Evolutionary conservation across 2,329 filamentous ascomycete species (phyloP).

Genomic region (Plenodomus lindquistii): DNA sequence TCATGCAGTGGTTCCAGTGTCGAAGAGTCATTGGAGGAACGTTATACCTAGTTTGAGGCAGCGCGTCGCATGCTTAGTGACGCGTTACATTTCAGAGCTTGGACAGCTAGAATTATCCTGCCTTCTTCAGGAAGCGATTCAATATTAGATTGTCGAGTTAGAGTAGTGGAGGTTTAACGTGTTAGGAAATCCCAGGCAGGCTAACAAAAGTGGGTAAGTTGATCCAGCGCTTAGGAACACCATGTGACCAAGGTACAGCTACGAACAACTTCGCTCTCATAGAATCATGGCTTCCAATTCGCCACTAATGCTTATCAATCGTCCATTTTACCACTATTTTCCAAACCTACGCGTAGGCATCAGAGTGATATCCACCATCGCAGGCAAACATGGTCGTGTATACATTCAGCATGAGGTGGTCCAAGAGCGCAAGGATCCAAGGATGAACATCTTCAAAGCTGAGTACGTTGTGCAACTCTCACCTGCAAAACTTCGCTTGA

Average conservation of each 20-base stretch:
- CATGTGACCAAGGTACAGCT: not conserved
- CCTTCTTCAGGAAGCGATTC: too few relatives aligned
- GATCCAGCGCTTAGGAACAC: too few relatives aligned
- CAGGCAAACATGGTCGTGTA: constrained; percentile 43
- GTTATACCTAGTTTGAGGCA: too few relatives aligned
- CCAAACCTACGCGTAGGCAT: constrained; percentile 23
- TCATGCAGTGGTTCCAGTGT: too few relatives aligned
- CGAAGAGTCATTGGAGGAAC: too few relatives aligned
- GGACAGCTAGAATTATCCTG: too few relatives aligned
- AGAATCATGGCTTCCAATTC: constrained; percentile 1
- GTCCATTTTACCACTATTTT: constrained; percentile 13
- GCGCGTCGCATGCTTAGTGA: too few relatives aligned
- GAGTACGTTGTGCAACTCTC: constrained; percentile 32
- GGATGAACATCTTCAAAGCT: constrained; percentile 40
- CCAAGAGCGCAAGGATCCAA: constrained; percentile 28
- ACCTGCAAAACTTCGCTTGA: constrained; percentile 5
- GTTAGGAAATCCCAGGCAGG: too few relatives aligned
- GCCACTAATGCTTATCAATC: constrained; percentile 23
- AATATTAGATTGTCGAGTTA: too few relatives aligned
- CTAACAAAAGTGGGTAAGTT: too few relatives aligned
- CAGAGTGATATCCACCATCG: constrained; percentile 41
- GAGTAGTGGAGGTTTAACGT: too few relatives aligned
- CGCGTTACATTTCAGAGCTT: too few relatives aligned
- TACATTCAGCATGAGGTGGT: constrained; percentile 41
- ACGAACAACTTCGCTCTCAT: not conserved